Base-by-base conservation (phyloP, 2,329 filamentous ascomycete species). In the Curvularia hawaiiensis region DNA sequence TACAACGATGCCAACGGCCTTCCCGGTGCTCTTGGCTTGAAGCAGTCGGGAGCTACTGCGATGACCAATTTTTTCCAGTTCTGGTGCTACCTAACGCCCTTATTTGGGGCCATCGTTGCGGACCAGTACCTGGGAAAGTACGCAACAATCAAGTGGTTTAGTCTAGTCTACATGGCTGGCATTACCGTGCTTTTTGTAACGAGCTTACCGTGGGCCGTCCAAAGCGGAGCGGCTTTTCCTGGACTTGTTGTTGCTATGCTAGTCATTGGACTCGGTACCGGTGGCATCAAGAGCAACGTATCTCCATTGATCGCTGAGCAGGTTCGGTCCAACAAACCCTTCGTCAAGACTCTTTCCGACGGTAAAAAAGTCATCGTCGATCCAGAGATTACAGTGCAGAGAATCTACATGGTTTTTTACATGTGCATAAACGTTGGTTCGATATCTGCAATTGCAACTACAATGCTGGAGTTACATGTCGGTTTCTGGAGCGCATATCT, bases 201-300 rank as follows among this genome's bases (percentile, higher is more conserved):
- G 2, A 84, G 89, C 16, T 78, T 89, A 1, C 89, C 89, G 0
- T 68, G 72, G 3, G 85, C 90, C 47, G 87, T 92, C 46, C 77
- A 84, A 44, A 77, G 84, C 35, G 82, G 86, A 16, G 79, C 81
- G 12, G 80, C 88, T 0, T 84, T 91, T 45, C 88, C 80, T 1
- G 86, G 84, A 50, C 89, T 91, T 66, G 74, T 88, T 2, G 76
- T 87, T 30, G 85, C 86, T 24, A 81, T 90, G 63, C 75, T 90
- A 44, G 83, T 92, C 69, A 84, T 92, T 70, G 89, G 88, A n/a
- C 75, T 91, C 30, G 90, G 90, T 43, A 91, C 89, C 1, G 90
- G 90, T 60, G 89, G 90, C 68, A 92, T 93, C 84, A 94, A 93
- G 80, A 85, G 88, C 62, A 93, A 93, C 70, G 89, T 93, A 43